Evolutionary conservation across 495 filamentous ascomycete genomes (phyloP).

Genomic region (Polyplosphaeria fusca): DNA sequence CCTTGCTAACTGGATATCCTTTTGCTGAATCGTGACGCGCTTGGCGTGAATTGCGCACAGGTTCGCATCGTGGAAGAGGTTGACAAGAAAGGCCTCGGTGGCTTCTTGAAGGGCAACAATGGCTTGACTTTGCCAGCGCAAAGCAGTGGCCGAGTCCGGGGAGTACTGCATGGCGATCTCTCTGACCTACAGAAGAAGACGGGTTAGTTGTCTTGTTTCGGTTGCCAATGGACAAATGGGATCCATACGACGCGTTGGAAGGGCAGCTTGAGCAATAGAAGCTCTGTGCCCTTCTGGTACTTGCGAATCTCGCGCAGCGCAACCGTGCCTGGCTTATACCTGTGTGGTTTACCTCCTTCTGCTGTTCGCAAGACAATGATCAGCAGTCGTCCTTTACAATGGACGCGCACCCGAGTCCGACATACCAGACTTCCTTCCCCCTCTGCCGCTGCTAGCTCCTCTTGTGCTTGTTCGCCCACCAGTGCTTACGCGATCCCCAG

Average conservation of each 20-base stretch:
- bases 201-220: not conserved
- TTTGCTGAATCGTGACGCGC: slow-evolving; percentile 92
- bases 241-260: slow-evolving; percentile 77
- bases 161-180: slow-evolving; percentile 65
- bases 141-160: slow-evolving; percentile 52
- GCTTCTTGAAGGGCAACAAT: slow-evolving; percentile 89
- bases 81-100: slow-evolving; percentile 86
- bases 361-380: not conserved
- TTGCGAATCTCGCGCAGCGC: slow-evolving; percentile 82
- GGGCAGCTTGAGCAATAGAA: slow-evolving; percentile 76
- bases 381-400: not conserved
- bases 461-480: not conserved
- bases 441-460: not conserved
- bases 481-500: not conserved
- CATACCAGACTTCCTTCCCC: too few relatives aligned
- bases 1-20: slow-evolving; percentile 37
- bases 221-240: not conserved
- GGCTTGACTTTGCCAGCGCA: slow-evolving; percentile 90
- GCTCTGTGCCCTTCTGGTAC: slow-evolving; percentile 78
- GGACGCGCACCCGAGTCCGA: not conserved
- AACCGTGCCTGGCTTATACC: slow-evolving; percentile 81
- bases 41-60: slow-evolving; percentile 95
- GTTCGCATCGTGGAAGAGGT: slow-evolving; percentile 94
- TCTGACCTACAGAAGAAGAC: slow-evolving; percentile 56
- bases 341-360: slow-evolving; percentile 46